Evolutionary conservation across 768 basidiomycete species (phyloP).

Genomic region (Termitomyces sp.): DNA sequence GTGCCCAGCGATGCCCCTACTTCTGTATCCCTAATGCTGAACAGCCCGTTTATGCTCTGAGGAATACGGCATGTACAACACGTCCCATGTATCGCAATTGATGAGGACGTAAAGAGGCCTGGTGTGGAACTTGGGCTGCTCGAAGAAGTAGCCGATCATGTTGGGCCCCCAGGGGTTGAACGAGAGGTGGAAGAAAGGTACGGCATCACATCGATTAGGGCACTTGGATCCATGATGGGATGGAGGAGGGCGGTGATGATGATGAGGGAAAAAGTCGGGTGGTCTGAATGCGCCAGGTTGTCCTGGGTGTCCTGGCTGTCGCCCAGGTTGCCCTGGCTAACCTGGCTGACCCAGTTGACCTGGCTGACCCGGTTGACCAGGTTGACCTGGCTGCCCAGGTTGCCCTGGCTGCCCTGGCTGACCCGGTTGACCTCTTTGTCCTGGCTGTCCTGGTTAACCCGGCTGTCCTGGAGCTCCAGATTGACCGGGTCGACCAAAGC

Average conservation of each 20-base stretch:
- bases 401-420: not conserved
- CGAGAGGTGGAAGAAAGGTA: constrained; percentile 1
- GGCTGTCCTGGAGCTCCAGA: not conserved
- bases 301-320: not conserved
- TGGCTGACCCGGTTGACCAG: not conserved
- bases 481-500: not conserved
- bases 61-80: constrained; percentile 1
- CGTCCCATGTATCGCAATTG: constrained; percentile 6
- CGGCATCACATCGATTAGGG: not conserved
- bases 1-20: not conserved
- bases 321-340: not conserved
- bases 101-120: not conserved
- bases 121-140: not conserved
- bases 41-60: constrained; percentile 1
- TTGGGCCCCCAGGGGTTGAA: not conserved
- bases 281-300: not conserved
- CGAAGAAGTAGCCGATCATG: constrained; percentile 1
- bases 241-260: not conserved
- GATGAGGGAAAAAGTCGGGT: not conserved
- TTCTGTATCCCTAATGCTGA: constrained; percentile 3
- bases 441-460: not conserved
- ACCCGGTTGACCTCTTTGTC: not conserved
- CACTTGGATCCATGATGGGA: not conserved
- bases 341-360: not conserved
- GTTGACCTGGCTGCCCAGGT: not conserved